Conservation (phyloP, 305 asterid species). For the Fraxinus nigra region DNA sequence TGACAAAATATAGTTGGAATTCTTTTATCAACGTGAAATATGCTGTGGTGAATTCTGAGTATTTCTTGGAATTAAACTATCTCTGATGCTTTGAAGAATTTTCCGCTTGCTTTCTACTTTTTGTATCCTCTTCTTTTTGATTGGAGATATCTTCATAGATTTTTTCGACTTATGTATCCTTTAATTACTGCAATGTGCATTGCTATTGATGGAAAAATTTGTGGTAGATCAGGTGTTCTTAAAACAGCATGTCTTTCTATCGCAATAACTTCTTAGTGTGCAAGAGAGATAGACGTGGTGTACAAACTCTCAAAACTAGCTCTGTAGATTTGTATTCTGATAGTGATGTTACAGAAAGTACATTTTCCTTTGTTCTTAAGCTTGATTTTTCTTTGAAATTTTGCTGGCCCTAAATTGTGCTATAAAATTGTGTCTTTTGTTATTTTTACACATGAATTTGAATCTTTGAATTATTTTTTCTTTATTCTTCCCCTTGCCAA, state of each 20-base stretch:
- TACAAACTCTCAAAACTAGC: not conserved
- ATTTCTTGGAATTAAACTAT: not conserved
- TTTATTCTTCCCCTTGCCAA: constrained; percentile 17
- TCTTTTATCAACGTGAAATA: constrained; percentile 4
- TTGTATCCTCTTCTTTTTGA: not conserved
- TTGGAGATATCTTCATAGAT: not conserved
- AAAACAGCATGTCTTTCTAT: not conserved
- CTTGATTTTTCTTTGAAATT: not conserved
- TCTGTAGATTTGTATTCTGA: not conserved
- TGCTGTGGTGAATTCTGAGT: not conserved
- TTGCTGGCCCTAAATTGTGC: not conserved
- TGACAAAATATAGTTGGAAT: constrained; percentile 9
- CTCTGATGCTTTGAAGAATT: not conserved
- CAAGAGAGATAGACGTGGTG: not conserved
- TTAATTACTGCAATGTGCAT: not conserved
- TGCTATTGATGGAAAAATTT: not conserved
- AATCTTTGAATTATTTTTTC: not conserved
- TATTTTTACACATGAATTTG: not conserved
- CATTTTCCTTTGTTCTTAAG: not conserved
- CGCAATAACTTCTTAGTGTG: not conserved
- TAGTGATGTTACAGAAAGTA: not conserved
- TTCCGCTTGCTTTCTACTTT: not conserved
- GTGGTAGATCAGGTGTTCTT: not conserved
- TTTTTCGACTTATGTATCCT: not conserved
- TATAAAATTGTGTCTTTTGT: not conserved